phyloP scores from a whole-genome alignment of 2,329 filamentous ascomycete genomes.

The Microdochium trichocladiopsis region DNA sequence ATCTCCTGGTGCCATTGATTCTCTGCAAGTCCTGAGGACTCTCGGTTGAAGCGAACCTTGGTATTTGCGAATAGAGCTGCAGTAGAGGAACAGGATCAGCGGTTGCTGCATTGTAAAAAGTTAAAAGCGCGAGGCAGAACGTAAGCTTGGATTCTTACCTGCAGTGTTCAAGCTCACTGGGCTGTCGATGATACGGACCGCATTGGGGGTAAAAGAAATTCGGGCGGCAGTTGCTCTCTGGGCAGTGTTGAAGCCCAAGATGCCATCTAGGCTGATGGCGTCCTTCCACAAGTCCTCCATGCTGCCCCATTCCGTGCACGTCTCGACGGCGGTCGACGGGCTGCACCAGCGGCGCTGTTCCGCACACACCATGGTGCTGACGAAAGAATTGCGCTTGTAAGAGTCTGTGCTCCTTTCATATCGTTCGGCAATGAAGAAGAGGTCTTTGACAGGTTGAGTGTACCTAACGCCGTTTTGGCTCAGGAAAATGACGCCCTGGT shows the following conservation, averaged over 20 bases:
- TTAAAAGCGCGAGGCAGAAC: no score
- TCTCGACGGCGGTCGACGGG: background rate
- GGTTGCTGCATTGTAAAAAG: no score
- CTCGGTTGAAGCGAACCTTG: background rate
- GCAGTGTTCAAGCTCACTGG: background rate
- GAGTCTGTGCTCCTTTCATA: no score
- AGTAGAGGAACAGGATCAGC: no score
- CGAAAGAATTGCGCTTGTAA: background rate
- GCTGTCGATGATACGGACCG: background rate
- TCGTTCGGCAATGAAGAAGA: slow-evolving; percentile 1
- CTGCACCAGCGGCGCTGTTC: slow-evolving; percentile 3
- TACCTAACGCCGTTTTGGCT: slow-evolving; percentile 1
- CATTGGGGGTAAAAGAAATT: background rate
- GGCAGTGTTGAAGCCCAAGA: slow-evolving; percentile 1
- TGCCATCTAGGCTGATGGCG: background rate
- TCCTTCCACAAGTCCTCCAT: background rate
- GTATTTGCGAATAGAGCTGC: slow-evolving; percentile 1
- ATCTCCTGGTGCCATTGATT: slow-evolving; percentile 3
- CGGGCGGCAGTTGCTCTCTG: slow-evolving; percentile 1
- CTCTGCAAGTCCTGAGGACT: slow-evolving; percentile 1
- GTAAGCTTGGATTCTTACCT: no score
- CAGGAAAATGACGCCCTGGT: slow-evolving; percentile 1
- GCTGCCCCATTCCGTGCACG: background rate
- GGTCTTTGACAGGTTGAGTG: background rate
- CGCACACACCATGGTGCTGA: slow-evolving; percentile 1